These are phyloP conservation scores for Amanita thiersii DNA, from an alignment of 768 basidiomycete species.

Conservation along the genomic window DNA sequence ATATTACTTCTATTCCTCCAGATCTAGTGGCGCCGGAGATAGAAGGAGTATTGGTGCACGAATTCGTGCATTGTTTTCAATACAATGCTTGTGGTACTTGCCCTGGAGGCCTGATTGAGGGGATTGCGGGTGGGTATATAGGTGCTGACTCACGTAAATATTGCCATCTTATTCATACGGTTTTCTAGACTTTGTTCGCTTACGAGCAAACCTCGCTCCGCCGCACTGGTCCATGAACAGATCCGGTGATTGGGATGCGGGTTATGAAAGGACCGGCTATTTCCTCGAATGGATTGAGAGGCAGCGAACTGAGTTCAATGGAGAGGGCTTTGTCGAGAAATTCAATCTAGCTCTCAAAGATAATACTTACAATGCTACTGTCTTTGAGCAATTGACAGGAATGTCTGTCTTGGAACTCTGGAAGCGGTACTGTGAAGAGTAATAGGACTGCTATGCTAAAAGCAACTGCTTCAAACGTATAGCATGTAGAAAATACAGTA, in stretches of 20 bases:
- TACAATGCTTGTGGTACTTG: slow-evolving; percentile 52
- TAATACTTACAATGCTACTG: slow-evolving; percentile 35
- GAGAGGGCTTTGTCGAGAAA: slow-evolving; percentile 43
- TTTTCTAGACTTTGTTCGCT: slow-evolving; percentile 63
- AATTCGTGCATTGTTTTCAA: slow-evolving; percentile 77
- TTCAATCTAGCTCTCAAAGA: slow-evolving; percentile 51
- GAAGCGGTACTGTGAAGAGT: slow-evolving; percentile 35
- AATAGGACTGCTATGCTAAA: no score
- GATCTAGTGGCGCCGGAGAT: slow-evolving; percentile 51
- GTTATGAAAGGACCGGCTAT: slow-evolving; percentile 67
- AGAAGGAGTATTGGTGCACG: slow-evolving; percentile 61
- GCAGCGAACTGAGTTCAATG: slow-evolving; percentile 23
- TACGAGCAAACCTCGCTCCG: slow-evolving; percentile 47
- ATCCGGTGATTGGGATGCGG: slow-evolving; percentile 60
- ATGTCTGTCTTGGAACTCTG: slow-evolving; percentile 48
- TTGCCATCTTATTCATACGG: background rate
- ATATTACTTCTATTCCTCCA: slow-evolving; percentile 33
- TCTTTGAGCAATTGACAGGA: slow-evolving; percentile 50
- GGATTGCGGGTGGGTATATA: slow-evolving; percentile 54
- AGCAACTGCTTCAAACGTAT: background rate
- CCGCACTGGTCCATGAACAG: slow-evolving; percentile 59
- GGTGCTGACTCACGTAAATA: background rate
- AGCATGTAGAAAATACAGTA: slow-evolving; percentile 9
- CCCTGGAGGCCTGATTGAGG: slow-evolving; percentile 70
- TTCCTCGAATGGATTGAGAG: slow-evolving; percentile 66